Evolutionary conservation across 306 rosid species (phyloP).

Genomic region (Castanopsis chinensis): DNA sequence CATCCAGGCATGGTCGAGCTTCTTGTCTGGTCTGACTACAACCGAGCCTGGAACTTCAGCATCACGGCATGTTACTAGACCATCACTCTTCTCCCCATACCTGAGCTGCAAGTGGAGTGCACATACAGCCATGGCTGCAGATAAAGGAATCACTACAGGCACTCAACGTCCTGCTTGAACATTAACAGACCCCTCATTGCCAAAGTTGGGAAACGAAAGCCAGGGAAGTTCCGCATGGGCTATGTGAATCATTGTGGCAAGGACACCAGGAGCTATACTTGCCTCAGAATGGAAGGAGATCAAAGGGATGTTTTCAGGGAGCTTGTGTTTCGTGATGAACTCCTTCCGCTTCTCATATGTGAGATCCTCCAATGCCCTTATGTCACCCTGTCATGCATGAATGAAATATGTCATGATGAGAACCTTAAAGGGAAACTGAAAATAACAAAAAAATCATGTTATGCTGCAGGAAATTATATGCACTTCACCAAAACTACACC

Average conservation of each 20-base stretch:
- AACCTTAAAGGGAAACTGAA: not conserved
- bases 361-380: constrained; percentile 74
- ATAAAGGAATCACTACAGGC: constrained; percentile 65
- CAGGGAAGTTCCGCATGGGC: constrained; percentile 79
- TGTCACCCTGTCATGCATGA: constrained; percentile 55
- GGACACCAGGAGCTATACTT: constrained; percentile 54
- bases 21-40: constrained; percentile 59
- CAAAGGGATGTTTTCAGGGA: constrained; percentile 56
- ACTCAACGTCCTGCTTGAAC: constrained; percentile 44
- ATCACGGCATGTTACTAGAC: constrained; percentile 63
- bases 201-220: constrained; percentile 43
- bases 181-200: constrained; percentile 25
- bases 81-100: constrained; percentile 81
- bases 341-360: constrained; percentile 78
- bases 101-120: constrained; percentile 71
- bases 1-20: constrained; percentile 92
- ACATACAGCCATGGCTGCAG: constrained; percentile 79
- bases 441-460: not conserved
- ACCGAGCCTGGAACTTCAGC: constrained; percentile 89
- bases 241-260: constrained; percentile 79
- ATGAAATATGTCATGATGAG: not conserved
- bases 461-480: not conserved
- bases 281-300: constrained; percentile 81
- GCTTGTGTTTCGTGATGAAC: constrained; percentile 66
- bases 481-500: not conserved